Evolutionary conservation across 192 early-diverging fungal genomes (phyloP).

Genomic region (Umbelopsis vinacea): DNA sequence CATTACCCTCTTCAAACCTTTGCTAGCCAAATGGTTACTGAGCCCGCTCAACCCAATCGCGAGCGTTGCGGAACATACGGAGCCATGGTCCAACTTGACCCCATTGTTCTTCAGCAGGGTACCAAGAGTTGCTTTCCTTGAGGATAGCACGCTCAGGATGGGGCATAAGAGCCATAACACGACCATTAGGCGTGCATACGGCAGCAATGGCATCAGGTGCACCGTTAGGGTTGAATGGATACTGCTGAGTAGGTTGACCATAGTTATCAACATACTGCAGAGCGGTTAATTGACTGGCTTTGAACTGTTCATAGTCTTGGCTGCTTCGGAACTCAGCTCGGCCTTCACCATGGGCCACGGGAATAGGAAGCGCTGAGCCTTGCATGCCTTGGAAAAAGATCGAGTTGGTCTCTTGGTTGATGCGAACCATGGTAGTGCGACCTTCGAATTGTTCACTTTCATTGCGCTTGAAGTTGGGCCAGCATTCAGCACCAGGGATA

Average conservation of each 20-base stretch:
- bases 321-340: slow-evolving; percentile 73
- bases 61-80: slow-evolving; percentile 91
- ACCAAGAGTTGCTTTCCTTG: slow-evolving; percentile 89
- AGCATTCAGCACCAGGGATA: slow-evolving; percentile 84
- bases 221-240: slow-evolving; percentile 99
- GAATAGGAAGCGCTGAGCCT: slow-evolving; percentile 89
- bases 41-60: slow-evolving; percentile 74
- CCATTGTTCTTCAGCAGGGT: slow-evolving; percentile 65
- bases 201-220: slow-evolving; percentile 86
- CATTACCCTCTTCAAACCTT: not conserved
- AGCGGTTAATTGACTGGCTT: slow-evolving; percentile 60
- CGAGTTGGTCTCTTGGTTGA: slow-evolving; percentile 43
- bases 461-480: slow-evolving; percentile 95
- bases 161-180: slow-evolving; percentile 96
- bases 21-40: not conserved
- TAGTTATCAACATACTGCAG: slow-evolving; percentile 87
- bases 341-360: slow-evolving; percentile 98
- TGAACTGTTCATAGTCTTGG: slow-evolving; percentile 47
- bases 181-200: slow-evolving; percentile 81
- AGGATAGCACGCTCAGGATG: slow-evolving; percentile 95
- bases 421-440: slow-evolving; percentile 79
- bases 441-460: slow-evolving; percentile 96
- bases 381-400: slow-evolving; percentile 94
- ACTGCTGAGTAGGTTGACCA: slow-evolving; percentile 74
- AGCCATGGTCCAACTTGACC: slow-evolving; percentile 86